phyloP scores from a whole-genome alignment of 768 basidiomycete genomes.

The Lepiota brunneoincarnata region DNA sequence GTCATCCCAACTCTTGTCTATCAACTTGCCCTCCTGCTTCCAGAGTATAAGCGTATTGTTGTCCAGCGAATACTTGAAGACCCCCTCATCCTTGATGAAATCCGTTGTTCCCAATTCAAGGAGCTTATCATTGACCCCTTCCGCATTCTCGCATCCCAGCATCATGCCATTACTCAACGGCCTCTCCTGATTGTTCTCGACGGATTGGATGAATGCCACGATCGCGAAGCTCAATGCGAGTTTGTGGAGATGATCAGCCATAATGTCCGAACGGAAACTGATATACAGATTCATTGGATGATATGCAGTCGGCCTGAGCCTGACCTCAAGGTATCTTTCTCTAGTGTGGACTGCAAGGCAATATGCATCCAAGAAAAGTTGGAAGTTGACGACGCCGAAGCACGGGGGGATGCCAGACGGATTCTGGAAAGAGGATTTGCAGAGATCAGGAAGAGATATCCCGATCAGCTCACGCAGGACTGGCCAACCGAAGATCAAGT shows the following conservation, averaged over 20 bases:
- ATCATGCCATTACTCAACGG: background rate
- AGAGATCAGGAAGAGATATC: background rate
- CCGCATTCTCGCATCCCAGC: background rate
- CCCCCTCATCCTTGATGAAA: background rate
- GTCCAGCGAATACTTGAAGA: background rate
- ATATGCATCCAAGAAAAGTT: background rate
- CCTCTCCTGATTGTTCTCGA: background rate
- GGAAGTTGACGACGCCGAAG: background rate
- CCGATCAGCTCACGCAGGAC: background rate
- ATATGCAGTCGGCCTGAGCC: background rate
- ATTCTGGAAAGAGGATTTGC: background rate
- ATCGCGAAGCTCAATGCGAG: background rate
- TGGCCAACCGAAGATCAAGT: background rate
- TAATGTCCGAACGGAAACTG: background rate
- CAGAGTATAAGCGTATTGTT: background rate
- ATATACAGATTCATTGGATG: background rate
- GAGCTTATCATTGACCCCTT: background rate
- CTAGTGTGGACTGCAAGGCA: background rate
- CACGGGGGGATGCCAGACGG: background rate
- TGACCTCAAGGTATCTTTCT: background rate
- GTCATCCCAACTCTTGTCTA: constrained; percentile 2
- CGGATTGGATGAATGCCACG: constrained; percentile 3
- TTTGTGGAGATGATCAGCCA: background rate
- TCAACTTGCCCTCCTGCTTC: background rate
- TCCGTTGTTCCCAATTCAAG: background rate